phyloP scores from a whole-genome alignment of 1,139 yeast species.

The Candida gigantensis region DNA sequence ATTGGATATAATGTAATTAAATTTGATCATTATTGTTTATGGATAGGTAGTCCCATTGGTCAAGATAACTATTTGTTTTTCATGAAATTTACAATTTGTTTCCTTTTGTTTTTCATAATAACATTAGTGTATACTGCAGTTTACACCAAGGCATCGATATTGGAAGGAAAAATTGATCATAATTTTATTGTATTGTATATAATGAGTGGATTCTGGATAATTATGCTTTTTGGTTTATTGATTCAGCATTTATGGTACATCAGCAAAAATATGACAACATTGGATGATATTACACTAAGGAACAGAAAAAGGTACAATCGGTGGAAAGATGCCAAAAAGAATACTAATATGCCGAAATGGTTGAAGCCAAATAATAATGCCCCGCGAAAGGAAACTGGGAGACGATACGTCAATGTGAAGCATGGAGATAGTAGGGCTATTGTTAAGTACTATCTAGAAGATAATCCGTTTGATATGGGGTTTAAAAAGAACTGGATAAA shows the following conservation, averaged over 20 bases:
- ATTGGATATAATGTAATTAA: slow-evolving; percentile 49
- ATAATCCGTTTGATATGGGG: slow-evolving; percentile 33
- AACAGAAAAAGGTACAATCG: slow-evolving; percentile 25
- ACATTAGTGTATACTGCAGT: slow-evolving; percentile 26
- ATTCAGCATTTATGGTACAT: slow-evolving; percentile 41
- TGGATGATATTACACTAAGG: slow-evolving; percentile 33
- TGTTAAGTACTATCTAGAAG: slow-evolving; percentile 27
- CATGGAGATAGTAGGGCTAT: slow-evolving; percentile 28
- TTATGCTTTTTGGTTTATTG: slow-evolving; percentile 41
- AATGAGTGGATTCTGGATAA: slow-evolving; percentile 39
- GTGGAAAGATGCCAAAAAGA: slow-evolving; percentile 18
- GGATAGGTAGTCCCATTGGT: slow-evolving; percentile 64
- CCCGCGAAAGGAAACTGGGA: slow-evolving; percentile 35
- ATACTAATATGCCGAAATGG: slow-evolving; percentile 5
- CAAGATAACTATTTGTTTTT: slow-evolving; percentile 54
- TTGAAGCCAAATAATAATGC: slow-evolving; percentile 1
- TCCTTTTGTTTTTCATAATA: slow-evolving; percentile 31
- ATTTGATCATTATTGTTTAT: slow-evolving; percentile 68
- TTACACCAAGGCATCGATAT: slow-evolving; percentile 27
- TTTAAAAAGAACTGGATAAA: slow-evolving; percentile 35
- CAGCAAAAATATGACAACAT: slow-evolving; percentile 45
- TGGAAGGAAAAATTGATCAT: slow-evolving; percentile 36
- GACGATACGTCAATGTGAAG: slow-evolving; percentile 33
- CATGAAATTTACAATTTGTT: slow-evolving; percentile 45
- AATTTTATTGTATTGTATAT: slow-evolving; percentile 48